Evolutionary conservation across 805 yeast species (phyloP).

Genomic region (Candida nemodendra): DNA sequence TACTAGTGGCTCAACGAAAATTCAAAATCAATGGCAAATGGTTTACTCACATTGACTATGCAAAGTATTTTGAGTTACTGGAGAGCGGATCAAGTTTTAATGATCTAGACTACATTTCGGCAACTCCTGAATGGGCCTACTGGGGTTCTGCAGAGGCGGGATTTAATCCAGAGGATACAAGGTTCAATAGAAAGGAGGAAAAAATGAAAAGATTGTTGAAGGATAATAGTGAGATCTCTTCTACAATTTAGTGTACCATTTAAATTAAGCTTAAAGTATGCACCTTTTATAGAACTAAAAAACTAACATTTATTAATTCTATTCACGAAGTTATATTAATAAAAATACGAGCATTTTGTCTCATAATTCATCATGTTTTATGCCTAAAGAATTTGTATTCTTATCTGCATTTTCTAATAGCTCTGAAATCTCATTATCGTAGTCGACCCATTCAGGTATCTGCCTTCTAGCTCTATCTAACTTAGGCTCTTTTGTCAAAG

Average conservation of each 20-base stretch:
- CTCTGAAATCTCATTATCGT: slow-evolving; percentile 53
- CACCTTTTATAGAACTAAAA: no score
- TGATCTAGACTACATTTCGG: slow-evolving; percentile 75
- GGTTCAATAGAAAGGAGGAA: slow-evolving; percentile 63
- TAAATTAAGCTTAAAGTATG: no score
- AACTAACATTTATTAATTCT: no score
- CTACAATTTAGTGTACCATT: no score
- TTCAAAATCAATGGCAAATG: slow-evolving; percentile 72
- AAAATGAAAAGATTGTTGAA: slow-evolving; percentile 50
- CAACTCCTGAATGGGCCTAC: slow-evolving; percentile 88
- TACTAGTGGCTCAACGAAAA: slow-evolving; percentile 72
- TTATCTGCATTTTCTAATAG: slow-evolving; percentile 17
- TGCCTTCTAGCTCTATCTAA: slow-evolving; percentile 72
- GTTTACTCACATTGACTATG: slow-evolving; percentile 88
- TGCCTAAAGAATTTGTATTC: not conserved
- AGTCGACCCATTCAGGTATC: slow-evolving; percentile 73
- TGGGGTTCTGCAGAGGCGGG: slow-evolving; percentile 88
- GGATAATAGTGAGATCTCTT: no score
- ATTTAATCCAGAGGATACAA: slow-evolving; percentile 81
- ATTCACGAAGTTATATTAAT: no score
- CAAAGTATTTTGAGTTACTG: slow-evolving; percentile 67
- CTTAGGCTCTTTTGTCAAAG: slow-evolving; percentile 77
- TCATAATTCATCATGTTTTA: slow-evolving; percentile 17
- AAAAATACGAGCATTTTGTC: no score
- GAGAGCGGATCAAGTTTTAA: slow-evolving; percentile 61